Conservation (phyloP, 2,329 filamentous ascomycete genomes). For the Colletotrichum tofieldiae region DNA sequence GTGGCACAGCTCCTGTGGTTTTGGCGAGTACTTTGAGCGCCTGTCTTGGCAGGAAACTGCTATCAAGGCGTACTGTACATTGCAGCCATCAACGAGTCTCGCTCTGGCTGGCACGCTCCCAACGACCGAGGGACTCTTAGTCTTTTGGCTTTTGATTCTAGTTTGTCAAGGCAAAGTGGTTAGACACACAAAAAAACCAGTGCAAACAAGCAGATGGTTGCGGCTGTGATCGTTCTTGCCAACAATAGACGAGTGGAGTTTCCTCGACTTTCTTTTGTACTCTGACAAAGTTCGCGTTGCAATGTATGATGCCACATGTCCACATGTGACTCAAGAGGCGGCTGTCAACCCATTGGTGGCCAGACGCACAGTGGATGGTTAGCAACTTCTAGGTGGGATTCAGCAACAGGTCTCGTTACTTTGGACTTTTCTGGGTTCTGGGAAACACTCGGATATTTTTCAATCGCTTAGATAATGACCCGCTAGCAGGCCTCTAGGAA, state of each 20-base stretch:
- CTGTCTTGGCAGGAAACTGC: slow-evolving; percentile 58
- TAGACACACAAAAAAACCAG: slow-evolving; percentile 49
- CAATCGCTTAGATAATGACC: neutral
- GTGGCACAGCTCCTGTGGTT: slow-evolving; percentile 59
- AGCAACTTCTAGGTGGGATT: slow-evolving; percentile 22
- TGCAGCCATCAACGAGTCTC: slow-evolving; percentile 57
- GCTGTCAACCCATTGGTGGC: slow-evolving; percentile 1
- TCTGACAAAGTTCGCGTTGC: slow-evolving; percentile 36
- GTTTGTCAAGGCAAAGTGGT: slow-evolving; percentile 58
- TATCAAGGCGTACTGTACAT: slow-evolving; percentile 60
- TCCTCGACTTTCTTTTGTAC: slow-evolving; percentile 61
- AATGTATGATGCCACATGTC: slow-evolving; percentile 17
- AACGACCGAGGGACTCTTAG: slow-evolving; percentile 64
- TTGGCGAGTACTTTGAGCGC: slow-evolving; percentile 62
- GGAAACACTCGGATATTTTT: neutral
- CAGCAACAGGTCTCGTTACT: slow-evolving; percentile 17
- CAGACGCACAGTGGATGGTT: slow-evolving; percentile 22
- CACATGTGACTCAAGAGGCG: neutral
- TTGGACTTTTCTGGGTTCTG: slow-evolving; percentile 29
- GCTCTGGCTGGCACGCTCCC: slow-evolving; percentile 61
- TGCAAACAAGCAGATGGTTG: slow-evolving; percentile 59
- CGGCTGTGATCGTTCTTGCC: slow-evolving; percentile 59
- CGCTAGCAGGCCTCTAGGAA: neutral
- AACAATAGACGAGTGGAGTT: slow-evolving; percentile 60
- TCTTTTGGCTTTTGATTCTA: slow-evolving; percentile 65